Conservation (phyloP, 805 yeast genomes). For the Scheffersomyces ergatensis region DNA sequence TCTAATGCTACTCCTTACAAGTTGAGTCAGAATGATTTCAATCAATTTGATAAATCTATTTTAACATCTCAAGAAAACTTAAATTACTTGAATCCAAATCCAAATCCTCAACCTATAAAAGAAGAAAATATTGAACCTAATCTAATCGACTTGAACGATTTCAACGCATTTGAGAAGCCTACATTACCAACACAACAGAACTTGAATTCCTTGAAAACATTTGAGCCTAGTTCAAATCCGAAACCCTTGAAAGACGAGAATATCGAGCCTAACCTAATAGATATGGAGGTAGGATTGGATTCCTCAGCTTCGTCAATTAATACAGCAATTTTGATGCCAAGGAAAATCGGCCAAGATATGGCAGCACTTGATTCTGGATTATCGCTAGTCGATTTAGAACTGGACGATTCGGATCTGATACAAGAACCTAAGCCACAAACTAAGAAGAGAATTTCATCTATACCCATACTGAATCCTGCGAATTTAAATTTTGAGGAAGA, state of each 20-base stretch:
- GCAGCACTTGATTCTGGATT: conserved; percentile 1
- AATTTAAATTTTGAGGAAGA: conserved; percentile 38
- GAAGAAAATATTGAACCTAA: conserved; percentile 15
- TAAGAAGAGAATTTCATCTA: conserved; percentile 29
- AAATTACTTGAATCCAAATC: background rate
- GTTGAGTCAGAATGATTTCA: background rate
- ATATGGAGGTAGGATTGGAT: conserved; percentile 32
- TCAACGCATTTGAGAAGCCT: background rate
- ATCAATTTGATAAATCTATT: background rate
- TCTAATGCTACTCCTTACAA: too few relatives aligned
- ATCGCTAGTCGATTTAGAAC: conserved; percentile 7
- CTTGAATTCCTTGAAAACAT: background rate
- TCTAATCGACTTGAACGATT: conserved; percentile 29
- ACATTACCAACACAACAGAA: background rate
- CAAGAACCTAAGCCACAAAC: conserved; percentile 21
- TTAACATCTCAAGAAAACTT: background rate
- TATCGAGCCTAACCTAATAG: conserved; percentile 28
- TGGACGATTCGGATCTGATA: conserved; percentile 4
- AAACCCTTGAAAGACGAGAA: background rate
- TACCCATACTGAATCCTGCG: conserved; percentile 25
- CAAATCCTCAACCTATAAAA: background rate
- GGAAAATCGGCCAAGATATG: background rate
- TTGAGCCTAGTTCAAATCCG: background rate
- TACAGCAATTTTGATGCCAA: conserved; percentile 14
- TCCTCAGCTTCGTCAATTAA: conserved; percentile 18